Percentiles rank a stretch among this genome's conserved stretches.
These are phyloP conservation scores for Zangia roseola DNA, from an alignment of 768 basidiomycete genomes.

Conservation along the genomic window DNA sequence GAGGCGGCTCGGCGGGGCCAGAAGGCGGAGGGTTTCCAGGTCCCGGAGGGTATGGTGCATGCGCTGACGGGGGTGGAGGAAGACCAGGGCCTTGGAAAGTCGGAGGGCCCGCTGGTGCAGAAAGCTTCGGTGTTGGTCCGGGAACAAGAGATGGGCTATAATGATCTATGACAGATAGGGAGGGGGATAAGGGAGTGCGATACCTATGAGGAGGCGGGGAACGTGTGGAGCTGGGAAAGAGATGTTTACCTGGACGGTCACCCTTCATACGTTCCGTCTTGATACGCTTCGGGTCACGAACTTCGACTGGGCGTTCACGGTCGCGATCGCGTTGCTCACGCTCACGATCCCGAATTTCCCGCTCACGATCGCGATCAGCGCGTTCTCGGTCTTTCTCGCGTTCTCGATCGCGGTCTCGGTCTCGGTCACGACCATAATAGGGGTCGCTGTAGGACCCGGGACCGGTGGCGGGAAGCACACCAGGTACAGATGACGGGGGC, in stretches of 20 bases:
- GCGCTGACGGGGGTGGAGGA: conserved; percentile 34
- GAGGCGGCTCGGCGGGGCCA: conserved; percentile 22
- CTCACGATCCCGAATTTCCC: conserved; percentile 37
- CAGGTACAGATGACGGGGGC: conserved; percentile 31
- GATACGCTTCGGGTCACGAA: conserved; percentile 58
- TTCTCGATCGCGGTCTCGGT: conserved; percentile 40
- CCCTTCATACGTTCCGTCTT: conserved; percentile 52
- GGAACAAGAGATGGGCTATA: conserved; percentile 38
- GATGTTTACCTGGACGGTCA: conserved; percentile 42
- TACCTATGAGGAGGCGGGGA: conserved; percentile 36
- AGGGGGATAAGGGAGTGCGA: conserved; percentile 23
- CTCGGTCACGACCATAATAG: conserved; percentile 40
- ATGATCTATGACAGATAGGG: conserved; percentile 30
- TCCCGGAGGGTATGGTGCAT: conserved; percentile 31
- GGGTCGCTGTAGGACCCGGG: conserved; percentile 36
- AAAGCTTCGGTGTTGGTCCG: conserved; percentile 39
- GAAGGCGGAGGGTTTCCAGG: conserved; percentile 34
- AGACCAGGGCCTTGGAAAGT: conserved; percentile 37
- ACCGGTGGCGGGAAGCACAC: conserved; percentile 27
- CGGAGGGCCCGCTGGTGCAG: conserved; percentile 28
- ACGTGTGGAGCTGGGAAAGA: conserved; percentile 21
- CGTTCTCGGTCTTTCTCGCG: conserved; percentile 42
- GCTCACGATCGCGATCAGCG: conserved; percentile 36
- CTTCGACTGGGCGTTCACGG: conserved; percentile 46
- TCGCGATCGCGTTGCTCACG: conserved; percentile 44